Conservation (phyloP, 75 land plant species). For the Sequoiadendron giganteum region DNA sequence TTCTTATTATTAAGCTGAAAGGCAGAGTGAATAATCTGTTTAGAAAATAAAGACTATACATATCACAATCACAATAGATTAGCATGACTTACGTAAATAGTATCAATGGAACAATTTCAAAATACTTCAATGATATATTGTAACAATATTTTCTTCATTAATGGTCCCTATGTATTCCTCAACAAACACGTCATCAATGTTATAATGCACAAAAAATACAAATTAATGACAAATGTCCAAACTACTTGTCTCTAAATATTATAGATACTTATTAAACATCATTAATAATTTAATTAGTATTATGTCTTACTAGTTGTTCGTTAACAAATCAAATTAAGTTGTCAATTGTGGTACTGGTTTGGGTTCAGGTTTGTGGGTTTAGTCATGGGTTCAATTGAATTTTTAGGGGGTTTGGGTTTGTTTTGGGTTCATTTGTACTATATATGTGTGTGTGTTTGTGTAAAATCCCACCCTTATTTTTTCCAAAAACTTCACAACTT, state of each 20-base stretch:
- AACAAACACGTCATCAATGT: background rate
- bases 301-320: background rate
- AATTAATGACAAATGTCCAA: background rate
- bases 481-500: too few species aligned
- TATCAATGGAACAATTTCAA: background rate
- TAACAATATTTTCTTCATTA: background rate
- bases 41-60: background rate
- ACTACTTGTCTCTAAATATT: background rate
- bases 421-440: too few species aligned
- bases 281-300: background rate
- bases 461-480: too few species aligned
- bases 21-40: background rate
- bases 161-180: background rate
- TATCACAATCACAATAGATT: background rate
- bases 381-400: too few species aligned
- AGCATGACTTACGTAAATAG: background rate
- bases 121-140: too few species aligned
- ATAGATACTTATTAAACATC: background rate
- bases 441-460: too few species aligned
- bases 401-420: too few species aligned
- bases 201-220: background rate
- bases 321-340: background rate
- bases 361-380: too few species aligned
- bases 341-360: too few species aligned
- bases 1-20: conserved; percentile 39